Evolutionary conservation across 1,139 yeast species (phyloP).

Genomic region (Lodderomyces pseudojiufengensis): DNA sequence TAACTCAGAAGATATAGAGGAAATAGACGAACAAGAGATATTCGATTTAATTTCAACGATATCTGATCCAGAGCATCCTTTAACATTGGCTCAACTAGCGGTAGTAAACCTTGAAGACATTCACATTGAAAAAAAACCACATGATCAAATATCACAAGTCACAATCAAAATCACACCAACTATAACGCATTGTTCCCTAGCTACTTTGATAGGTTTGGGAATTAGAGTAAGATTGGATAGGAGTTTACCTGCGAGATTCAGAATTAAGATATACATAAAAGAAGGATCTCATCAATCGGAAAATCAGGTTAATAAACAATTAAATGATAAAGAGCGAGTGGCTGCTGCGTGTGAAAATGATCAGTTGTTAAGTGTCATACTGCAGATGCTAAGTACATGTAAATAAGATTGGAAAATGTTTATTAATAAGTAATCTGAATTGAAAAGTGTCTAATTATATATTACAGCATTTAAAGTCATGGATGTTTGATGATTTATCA

Average conservation of each 20-base stretch:
- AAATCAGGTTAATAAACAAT: conserved; percentile 90
- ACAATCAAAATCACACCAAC: conserved; percentile 90
- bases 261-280: conserved; percentile 75
- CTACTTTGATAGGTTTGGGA: conserved; percentile 93
- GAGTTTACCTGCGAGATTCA: conserved; percentile 78
- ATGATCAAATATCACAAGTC: conserved; percentile 66
- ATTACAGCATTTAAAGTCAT: no score
- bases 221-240: conserved; percentile 89
- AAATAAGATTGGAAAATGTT: no score
- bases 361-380: conserved; percentile 80
- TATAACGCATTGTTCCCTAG: conserved; percentile 94
- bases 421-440: no score
- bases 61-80: conserved; percentile 97
- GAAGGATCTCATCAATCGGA: conserved; percentile 97
- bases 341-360: conserved; percentile 99
- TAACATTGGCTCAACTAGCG: conserved; percentile 89
- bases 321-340: conserved; percentile 95
- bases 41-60: conserved; percentile 75
- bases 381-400: conserved; percentile 89
- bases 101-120: conserved; percentile 88
- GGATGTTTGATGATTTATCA: background rate
- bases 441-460: no score
- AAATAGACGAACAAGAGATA: conserved; percentile 62
- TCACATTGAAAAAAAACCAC: conserved; percentile 35
- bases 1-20: conserved; percentile 19